Evolutionary conservation across 176 grass and related monocot genomes (phyloP).

Genomic region (Metroxylon sagu): DNA sequence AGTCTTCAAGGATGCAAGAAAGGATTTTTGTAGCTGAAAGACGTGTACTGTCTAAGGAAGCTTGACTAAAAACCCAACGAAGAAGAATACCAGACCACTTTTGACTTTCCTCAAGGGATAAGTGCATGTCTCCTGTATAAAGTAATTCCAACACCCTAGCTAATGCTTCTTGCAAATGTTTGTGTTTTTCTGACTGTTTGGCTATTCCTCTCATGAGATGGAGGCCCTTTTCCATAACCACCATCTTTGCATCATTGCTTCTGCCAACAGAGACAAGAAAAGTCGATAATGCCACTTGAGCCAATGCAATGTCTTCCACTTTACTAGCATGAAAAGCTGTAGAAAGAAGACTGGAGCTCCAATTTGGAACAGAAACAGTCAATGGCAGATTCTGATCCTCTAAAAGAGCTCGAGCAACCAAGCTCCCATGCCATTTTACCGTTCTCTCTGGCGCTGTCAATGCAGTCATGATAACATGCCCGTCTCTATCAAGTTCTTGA

Average conservation of each 20-base stretch:
- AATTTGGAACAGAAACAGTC: conserved; percentile 65
- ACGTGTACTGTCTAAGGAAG: conserved; percentile 56
- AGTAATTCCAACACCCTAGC: conserved; percentile 55
- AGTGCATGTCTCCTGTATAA: conserved; percentile 66
- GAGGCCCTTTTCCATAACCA: conserved; percentile 77
- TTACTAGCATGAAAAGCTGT: conserved; percentile 81
- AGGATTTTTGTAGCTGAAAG: conserved; percentile 66
- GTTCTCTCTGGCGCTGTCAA: conserved; percentile 83
- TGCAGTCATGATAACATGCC: conserved; percentile 65
- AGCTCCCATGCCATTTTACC: conserved; percentile 89
- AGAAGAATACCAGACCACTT: conserved; percentile 92
- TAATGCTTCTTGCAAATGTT: conserved; percentile 73
- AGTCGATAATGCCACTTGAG: conserved; percentile 68
- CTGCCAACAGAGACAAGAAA: conserved; percentile 74
- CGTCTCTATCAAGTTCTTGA: conserved; percentile 88
- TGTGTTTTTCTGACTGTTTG: conserved; percentile 71
- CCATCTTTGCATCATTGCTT: conserved; percentile 66
- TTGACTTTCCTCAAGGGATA: conserved; percentile 85
- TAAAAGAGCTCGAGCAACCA: conserved; percentile 79
- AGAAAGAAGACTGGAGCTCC: conserved; percentile 83
- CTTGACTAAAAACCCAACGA: conserved; percentile 77
- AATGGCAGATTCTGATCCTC: conserved; percentile 56
- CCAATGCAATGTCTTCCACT: conserved; percentile 64
- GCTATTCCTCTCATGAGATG: conserved; percentile 71
- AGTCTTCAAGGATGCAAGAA: conserved; percentile 75